phyloP scores from a whole-genome alignment of 768 basidiomycete genomes.

The Punctularia strigosozonata region DNA sequence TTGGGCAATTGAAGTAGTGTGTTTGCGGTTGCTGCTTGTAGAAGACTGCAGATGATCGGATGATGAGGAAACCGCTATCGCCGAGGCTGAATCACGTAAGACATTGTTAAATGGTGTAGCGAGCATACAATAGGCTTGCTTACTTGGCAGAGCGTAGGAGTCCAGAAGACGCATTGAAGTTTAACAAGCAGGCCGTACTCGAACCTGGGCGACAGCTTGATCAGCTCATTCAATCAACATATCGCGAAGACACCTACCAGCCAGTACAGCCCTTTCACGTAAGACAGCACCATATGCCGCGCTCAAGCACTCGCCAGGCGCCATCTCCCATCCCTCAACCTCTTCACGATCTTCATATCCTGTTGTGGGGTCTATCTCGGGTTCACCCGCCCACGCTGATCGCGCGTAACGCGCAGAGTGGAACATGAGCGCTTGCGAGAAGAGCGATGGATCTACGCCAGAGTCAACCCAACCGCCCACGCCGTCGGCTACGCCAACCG shows the following conservation, averaged over 20 bases:
- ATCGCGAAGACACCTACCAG: conserved; percentile 12
- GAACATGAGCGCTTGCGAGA: conserved; percentile 87
- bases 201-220: conserved; percentile 39
- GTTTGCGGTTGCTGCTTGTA: conserved; percentile 32
- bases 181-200: conserved; percentile 72
- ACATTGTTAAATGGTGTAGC: background rate
- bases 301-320: conserved; percentile 58
- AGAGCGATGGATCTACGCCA: conserved; percentile 80
- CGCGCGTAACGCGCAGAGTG: conserved; percentile 64
- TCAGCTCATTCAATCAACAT: background rate
- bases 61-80: conserved; percentile 68
- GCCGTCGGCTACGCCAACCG: conserved; percentile 83
- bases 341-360: conserved; percentile 57
- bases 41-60: conserved; percentile 54
- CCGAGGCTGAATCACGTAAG: conserved; percentile 38
- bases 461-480: conserved; percentile 86
- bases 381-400: conserved; percentile 73
- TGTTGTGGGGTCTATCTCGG: conserved; percentile 67
- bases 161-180: conserved; percentile 64
- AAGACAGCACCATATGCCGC: conserved; percentile 63
- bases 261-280: conserved; percentile 40
- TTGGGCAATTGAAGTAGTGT: conserved; percentile 34
- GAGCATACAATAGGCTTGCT: conserved; percentile 12
- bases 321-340: conserved; percentile 58
- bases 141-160: conserved; percentile 71